These are phyloP conservation scores for Eragrostis nindensis DNA, from an alignment of 176 grass and related monocot genomes.

Conservation along the genomic window DNA sequence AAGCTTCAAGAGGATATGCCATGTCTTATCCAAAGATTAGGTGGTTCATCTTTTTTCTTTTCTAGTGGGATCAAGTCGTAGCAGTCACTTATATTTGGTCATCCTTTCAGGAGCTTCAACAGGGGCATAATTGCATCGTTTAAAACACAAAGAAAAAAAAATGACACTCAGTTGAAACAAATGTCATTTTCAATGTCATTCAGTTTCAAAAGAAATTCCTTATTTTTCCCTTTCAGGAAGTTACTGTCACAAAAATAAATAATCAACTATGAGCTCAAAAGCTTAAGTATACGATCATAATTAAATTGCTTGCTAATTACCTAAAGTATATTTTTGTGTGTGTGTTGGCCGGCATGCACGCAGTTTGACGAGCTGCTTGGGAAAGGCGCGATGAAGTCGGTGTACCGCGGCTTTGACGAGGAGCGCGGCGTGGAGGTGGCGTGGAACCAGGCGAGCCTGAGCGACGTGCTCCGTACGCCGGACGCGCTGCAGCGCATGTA, in stretches of 20 bases:
- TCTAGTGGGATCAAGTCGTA: constrained; percentile 15
- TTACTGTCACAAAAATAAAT: no score
- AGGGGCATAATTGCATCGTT: neutral
- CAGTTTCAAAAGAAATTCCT: neutral
- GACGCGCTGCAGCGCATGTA: constrained; percentile 78
- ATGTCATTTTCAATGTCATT: neutral
- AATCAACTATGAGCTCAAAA: no score
- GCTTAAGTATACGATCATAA: neutral
- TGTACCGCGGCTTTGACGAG: constrained; percentile 90
- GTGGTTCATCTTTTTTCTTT: neutral
- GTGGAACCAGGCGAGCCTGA: constrained; percentile 85
- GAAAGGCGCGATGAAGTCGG: constrained; percentile 86
- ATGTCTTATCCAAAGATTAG: constrained; percentile 41
- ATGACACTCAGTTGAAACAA: no score
- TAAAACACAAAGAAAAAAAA: neutral
- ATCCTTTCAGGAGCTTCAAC: neutral
- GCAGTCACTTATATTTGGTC: neutral
- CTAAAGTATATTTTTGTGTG: neutral
- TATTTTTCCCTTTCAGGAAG: no score
- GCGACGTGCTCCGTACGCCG: constrained; percentile 56
- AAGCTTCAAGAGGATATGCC: constrained; percentile 35
- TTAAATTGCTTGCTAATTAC: neutral
- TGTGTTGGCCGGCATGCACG: constrained; percentile 36
- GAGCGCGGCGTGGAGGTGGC: constrained; percentile 74
- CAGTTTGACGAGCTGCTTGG: constrained; percentile 79